These are phyloP conservation scores for Handroanthus guayacan DNA, from an alignment of 257 asterid species.

Conservation along the genomic window DNA sequence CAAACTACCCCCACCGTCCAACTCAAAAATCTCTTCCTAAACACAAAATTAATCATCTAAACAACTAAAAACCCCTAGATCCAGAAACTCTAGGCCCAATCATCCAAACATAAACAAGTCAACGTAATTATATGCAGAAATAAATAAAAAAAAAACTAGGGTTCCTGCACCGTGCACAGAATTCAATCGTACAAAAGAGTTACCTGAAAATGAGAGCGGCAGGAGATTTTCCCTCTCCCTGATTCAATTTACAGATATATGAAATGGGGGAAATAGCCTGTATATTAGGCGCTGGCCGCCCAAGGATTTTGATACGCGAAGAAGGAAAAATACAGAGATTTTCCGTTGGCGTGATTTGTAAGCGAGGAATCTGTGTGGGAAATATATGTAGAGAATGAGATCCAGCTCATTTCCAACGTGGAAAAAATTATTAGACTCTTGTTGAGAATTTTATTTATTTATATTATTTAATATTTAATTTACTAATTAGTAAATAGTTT, in stretches of 20 bases:
- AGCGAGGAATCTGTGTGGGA: constrained; percentile 36
- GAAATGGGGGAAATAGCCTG: background rate
- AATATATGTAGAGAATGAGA: background rate
- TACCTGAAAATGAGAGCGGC: constrained; percentile 42
- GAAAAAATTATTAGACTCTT: background rate
- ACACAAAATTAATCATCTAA: constrained; percentile 22
- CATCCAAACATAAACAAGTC: constrained; percentile 27
- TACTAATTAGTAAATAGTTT: no score
- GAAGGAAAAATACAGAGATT: background rate
- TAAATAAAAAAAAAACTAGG: constrained; percentile 19
- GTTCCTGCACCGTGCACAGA: constrained; percentile 12
- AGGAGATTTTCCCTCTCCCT: background rate
- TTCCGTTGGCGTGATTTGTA: constrained; percentile 44
- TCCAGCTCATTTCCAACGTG: constrained; percentile 34
- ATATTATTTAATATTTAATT: background rate
- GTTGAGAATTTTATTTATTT: background rate
- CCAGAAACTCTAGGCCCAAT: constrained; percentile 25
- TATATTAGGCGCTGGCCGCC: background rate
- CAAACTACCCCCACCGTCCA: background rate
- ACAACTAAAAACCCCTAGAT: constrained; percentile 41
- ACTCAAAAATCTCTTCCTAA: constrained; percentile 14
- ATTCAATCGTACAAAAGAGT: background rate
- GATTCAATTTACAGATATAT: background rate
- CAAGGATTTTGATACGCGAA: constrained; percentile 20
- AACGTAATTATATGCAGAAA: background rate